These are phyloP conservation scores for Aspergillus sp. DNA, from an alignment of 2,329 filamentous ascomycete species.

Conservation along the genomic window DNA sequence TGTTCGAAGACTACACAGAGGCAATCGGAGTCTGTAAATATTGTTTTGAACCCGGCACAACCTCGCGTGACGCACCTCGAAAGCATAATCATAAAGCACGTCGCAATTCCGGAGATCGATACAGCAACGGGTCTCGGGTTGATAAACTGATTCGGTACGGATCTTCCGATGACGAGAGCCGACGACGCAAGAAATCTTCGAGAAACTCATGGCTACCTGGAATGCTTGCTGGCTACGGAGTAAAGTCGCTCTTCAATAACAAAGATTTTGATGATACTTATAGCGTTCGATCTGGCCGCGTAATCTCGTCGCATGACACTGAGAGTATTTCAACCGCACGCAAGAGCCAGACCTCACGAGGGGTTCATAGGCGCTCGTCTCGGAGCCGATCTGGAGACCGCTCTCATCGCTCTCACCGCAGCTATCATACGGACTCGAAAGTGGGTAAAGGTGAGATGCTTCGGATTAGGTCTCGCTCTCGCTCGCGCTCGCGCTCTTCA, in stretches of 20 bases:
- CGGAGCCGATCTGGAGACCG: constrained; percentile 37
- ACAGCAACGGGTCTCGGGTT: constrained; percentile 47
- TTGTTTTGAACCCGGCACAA: constrained; percentile 63
- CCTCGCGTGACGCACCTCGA: constrained; percentile 57
- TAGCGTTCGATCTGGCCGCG: constrained; percentile 56
- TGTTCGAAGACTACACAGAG: constrained; percentile 68
- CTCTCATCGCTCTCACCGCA: constrained; percentile 28
- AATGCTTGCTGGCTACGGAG: constrained; percentile 56
- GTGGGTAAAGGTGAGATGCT: constrained; percentile 21
- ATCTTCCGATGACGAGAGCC: constrained; percentile 52
- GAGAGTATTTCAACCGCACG: constrained; percentile 29
- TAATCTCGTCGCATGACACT: constrained; percentile 29
- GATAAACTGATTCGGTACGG: constrained; percentile 62
- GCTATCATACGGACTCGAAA: constrained; percentile 29
- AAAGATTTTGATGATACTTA: constrained; percentile 62
- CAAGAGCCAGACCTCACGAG: constrained; percentile 48
- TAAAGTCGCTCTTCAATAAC: constrained; percentile 53
- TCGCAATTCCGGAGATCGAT: constrained; percentile 48
- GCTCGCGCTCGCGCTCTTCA: constrained; percentile 42
- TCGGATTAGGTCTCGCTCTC: constrained; percentile 27
- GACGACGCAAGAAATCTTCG: constrained; percentile 46
- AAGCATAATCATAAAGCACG: constrained; percentile 56
- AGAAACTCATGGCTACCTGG: constrained; percentile 53
- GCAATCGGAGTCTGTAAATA: constrained; percentile 65
- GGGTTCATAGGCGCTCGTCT: constrained; percentile 33